phyloP scores from a whole-genome alignment of 202 grass and related monocot species.

The Musa balbisiana region DNA sequence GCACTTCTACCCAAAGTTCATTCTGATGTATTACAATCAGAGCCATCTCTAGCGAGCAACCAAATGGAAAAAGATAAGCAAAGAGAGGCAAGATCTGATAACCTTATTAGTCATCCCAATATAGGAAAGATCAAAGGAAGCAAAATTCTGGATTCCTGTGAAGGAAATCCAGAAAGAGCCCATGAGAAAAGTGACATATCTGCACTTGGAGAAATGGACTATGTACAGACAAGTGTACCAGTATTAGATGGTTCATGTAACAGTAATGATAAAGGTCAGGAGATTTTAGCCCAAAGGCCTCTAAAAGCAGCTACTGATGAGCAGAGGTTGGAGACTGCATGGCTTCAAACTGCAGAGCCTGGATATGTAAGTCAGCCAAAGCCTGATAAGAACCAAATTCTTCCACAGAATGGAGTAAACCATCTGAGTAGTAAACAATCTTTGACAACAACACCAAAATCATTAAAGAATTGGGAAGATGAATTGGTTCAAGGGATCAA shows the following conservation, averaged over 20 bases:
- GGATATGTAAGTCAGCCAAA: conserved; percentile 31
- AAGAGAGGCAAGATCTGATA: conserved; percentile 30
- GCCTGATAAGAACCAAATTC: conserved; percentile 47
- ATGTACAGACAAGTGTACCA: not conserved
- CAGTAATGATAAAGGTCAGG: conserved; percentile 24
- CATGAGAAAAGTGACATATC: not conserved
- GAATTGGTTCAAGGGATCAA: conserved; percentile 45
- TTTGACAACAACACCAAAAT: conserved; percentile 15
- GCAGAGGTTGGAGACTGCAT: conserved; percentile 70
- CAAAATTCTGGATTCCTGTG: conserved; percentile 37
- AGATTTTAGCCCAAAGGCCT: conserved; percentile 14
- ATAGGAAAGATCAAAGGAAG: conserved; percentile 30
- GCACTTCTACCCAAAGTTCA: not conserved
- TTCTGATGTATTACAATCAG: not conserved
- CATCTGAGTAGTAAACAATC: conserved; percentile 33
- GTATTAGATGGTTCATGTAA: conserved; percentile 23
- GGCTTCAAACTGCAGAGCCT: conserved; percentile 51
- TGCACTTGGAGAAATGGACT: conserved; percentile 5
- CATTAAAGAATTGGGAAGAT: conserved; percentile 36
- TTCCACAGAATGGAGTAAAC: conserved; percentile 38
- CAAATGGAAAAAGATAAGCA: conserved; percentile 11
- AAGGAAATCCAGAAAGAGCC: conserved; percentile 28
- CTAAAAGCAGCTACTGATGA: conserved; percentile 36
- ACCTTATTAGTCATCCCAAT: conserved; percentile 29
- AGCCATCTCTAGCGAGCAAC: not conserved